Base-by-base conservation (phyloP, 2,329 filamentous ascomycete species). In the Chrysoporthe cubensis region DNA sequence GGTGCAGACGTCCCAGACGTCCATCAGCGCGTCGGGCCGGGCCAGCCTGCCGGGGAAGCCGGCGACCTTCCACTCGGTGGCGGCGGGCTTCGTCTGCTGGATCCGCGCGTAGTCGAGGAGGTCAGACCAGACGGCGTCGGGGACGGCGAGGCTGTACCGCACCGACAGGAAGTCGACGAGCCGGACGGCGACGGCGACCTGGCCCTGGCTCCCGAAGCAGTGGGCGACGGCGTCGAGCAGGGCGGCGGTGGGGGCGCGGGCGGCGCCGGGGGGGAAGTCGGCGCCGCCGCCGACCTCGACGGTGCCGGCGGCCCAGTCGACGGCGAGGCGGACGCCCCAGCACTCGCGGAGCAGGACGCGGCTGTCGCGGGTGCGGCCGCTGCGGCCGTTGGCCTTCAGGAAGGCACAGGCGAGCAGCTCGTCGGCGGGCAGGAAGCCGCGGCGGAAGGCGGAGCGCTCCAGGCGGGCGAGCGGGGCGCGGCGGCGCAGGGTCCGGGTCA, bases 161-260 rank as follows among this genome's bases (percentile, higher is more conserved):
- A 78, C 78, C 0, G 91, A 90, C 60, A 94, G 76, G 72, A 86
- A 86, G 68, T 91, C 84, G 14, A 94, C 78, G 0, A 91, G 73
- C 52, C 85, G 82, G 37, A 90, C 74, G 14, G 87, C 91, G 1
- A 83, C 80, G 0, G 82, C 75, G 4, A 93, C 81, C 65, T 90
- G 83, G 60, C 86, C 88, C 76, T 90, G 92, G 69, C 83, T 84
- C n/a, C 90, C 86, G 70, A 90, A 91, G 1, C 83, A 81, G 74
- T 93, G 88, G 6, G 90, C 89, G n/a, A 94, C 79, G 9, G 89
- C 85, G 65, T 86, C 81, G 32, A 95, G 81, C 0, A 94, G 81
- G 2, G 81, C 79, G 8, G 76, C 70, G 0, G 85, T 87, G 2
- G 92, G 92, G 62, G 82, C 80, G 43, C 90, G 76, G 8, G 86